A percentile compares a stretch with the other conserved stretches of the same genome.
Conservation (phyloP, 495 filamentous ascomycete species). For the Talaromyces borbonicus region DNA sequence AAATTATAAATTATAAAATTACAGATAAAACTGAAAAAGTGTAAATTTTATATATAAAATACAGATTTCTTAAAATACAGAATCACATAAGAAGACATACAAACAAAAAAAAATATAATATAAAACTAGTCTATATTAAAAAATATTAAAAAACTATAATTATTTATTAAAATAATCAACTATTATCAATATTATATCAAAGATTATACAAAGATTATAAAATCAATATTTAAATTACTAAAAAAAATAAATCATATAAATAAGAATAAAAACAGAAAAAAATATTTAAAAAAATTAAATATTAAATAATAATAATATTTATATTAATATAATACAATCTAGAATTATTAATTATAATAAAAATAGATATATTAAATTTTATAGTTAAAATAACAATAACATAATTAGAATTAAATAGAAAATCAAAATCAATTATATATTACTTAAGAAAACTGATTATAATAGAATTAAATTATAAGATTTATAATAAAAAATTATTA, state of each 20-base stretch:
- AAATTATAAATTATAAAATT: conserved; percentile 11
- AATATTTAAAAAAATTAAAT: conserved; percentile 7
- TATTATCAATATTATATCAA: too few relatives aligned
- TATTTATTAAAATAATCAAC: conserved; percentile 20
- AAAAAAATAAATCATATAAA: conserved; percentile 5
- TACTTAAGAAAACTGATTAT: background rate
- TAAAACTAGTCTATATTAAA: conserved; percentile 13
- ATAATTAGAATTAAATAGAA: conserved; percentile 5
- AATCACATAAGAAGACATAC: conserved; percentile 12
- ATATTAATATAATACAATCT: background rate
- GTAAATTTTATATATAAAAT: conserved; percentile 14
- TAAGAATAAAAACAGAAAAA: too few relatives aligned
- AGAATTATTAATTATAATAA: background rate
- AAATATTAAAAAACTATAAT: conserved; percentile 13
- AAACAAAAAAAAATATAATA: conserved; percentile 11
- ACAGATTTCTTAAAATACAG: conserved; percentile 18
- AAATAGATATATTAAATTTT: conserved; percentile 14
- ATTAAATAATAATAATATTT: background rate
- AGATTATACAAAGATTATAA: too few relatives aligned
- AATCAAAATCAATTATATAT: conserved; percentile 10
- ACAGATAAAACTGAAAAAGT: conserved; percentile 16
- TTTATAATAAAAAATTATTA: conserved; percentile 3
- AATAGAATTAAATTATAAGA: background rate
- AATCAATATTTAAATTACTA: conserved; percentile 22
- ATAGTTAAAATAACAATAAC: conserved; percentile 8